Evolutionary conservation across 805 yeast species (phyloP), one percentile per base, ranked within the genome.

Genomic region (Myxozyma sirexii): DNA sequence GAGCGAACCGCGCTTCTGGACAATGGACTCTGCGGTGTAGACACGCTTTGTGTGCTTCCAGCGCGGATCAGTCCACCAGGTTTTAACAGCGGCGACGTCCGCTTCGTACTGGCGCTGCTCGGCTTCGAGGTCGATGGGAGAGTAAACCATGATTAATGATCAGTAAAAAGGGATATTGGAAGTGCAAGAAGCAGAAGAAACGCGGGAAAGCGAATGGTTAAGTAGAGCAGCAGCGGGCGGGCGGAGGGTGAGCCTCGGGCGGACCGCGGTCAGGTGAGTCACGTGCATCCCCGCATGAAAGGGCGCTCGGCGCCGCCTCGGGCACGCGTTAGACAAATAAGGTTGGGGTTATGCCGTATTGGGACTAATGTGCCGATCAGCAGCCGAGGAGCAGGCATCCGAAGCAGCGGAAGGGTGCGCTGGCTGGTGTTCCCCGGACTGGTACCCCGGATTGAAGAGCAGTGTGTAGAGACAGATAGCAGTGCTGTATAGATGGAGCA

Each of bases 51-150:
- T 88, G 69, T 86, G 83, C 59, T 75, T 78, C 97, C 97, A 93
- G 74, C 98, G 88, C 64, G 97, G 96, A 72, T 86, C 82, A 7
- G 88, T 71, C 98, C 98, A 93, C 98, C 98, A 93, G 71, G 84
- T 71, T 65, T 86, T 83, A 71, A 93, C 85, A 41, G 84, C 88
- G 38, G 81, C 79, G 59, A 90, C 87, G 72, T 90, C 91, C 46
- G 79, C 74, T 70, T 85, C 84, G 82, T 79, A 88, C 69, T 76
- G 78, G 61, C 73, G 74, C 71, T 88, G 89, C 76, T 88, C 94
- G 65, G 79, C 78, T 67, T 82, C 77, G 44, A 84, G 68, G 72
- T 84, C 80, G 60, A 86, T 82, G 67, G 79, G 75, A 45, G 87
- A 77, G 80, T 83, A 84, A 64, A 82, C 82, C 69, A 66, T 66